Base-by-base conservation (phyloP, 192 early-diverging fungal genomes). In the Coemansia sp. region DNA sequence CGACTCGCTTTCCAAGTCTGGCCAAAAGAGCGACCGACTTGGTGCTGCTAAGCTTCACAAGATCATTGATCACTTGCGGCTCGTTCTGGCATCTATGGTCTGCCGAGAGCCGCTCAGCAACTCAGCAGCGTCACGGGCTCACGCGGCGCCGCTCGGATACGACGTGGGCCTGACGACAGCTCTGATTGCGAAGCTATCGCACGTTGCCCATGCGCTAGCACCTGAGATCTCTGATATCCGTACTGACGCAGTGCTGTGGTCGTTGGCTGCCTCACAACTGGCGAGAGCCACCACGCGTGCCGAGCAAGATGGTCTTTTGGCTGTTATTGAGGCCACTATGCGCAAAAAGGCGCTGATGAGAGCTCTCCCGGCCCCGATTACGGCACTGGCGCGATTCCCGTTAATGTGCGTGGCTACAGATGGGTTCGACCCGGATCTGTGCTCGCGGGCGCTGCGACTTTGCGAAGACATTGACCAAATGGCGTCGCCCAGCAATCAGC, bases 381-480 rank as follows among this genome's bases (percentile, higher is more conserved):
- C 21, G n/a, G 25, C 57, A 26, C 28, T 67, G 39, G 65, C 65
- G 16, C 65, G 65, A 2, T 67, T 67, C 12, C 65, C 65, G 2
- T 23, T 67, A 38, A 28, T 67, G 57, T 67, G 41, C 37, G 43
- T 67, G 11, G 65, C 65, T 12, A 50, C 35, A 3, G 43, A 56
- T 56, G 65, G 65, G 34, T 67, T 67, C 35, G 59, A 25, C 42
- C 41, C 36, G 43, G 18, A 37, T 21, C 36, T 55, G 7, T 60
- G 65, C 34, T 67, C 57, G 43, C 57, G 16, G n/a, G 65, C 65
- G 9, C 37, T 59, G 33, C 26, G 34, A 8, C 41, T 67, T 13
- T 67, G 36, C 41, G 55, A 42, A 11, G 65, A 67, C n/a, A 60
- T 60, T 26, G 65, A 60, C 21, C 65, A 67, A 31, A 67, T 35